Evolutionary conservation across 176 grass and related monocot species (phyloP).

Genomic region (Carex scoparia): DNA sequence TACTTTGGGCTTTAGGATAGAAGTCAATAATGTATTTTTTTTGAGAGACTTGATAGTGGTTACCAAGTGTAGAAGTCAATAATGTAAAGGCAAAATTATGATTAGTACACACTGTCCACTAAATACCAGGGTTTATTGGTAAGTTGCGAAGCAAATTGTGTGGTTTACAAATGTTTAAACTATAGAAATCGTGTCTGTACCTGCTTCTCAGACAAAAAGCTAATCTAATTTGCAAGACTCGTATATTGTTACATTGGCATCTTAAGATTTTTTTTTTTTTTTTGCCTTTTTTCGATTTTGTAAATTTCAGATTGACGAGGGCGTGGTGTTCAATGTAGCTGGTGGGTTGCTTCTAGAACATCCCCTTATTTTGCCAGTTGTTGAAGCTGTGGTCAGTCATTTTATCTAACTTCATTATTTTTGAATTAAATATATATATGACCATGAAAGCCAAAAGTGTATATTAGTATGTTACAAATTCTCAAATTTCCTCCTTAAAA

Average conservation of each 20-base stretch:
- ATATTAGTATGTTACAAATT: not conserved
- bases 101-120: not conserved
- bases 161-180: not conserved
- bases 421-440: not conserved
- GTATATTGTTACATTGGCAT: not conserved
- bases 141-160: not conserved
- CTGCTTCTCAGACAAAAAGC: not conserved
- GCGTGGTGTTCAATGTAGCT: slow-evolving; percentile 82
- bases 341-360: slow-evolving; percentile 84
- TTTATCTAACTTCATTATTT: not conserved
- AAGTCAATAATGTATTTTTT: not conserved
- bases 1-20: not conserved
- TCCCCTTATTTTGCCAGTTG: slow-evolving; percentile 76
- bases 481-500: not conserved
- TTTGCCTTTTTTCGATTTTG: not conserved
- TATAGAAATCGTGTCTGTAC: not conserved
- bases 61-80: not conserved
- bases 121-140: not conserved
- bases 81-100: not conserved
- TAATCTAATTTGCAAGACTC: not conserved
- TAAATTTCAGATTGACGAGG: slow-evolving; percentile 63
- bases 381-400: slow-evolving; percentile 82
- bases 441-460: not conserved
- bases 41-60: too few species aligned
- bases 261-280: not conserved